Evolutionary conservation across 805 yeast genomes (phyloP).

Genomic region (Pichia scutulata): DNA sequence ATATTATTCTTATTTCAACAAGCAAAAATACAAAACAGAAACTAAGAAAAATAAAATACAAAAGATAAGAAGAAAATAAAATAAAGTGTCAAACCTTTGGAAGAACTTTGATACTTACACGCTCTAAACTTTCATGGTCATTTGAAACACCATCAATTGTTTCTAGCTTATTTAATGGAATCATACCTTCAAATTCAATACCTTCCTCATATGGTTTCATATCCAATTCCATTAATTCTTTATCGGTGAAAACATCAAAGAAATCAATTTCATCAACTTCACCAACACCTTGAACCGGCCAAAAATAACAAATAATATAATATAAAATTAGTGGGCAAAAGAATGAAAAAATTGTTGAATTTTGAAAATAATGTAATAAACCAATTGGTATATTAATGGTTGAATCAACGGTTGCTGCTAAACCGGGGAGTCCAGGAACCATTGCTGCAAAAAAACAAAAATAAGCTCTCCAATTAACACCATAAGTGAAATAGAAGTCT

Average conservation of each 20-base stretch:
- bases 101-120: neutral
- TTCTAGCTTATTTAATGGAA: neutral
- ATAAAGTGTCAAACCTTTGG: neutral
- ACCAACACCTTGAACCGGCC: slow-evolving; percentile 31
- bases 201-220: slow-evolving; percentile 14
- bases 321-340: slow-evolving; percentile 33
- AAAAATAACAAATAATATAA: slow-evolving; percentile 27
- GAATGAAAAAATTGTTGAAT: slow-evolving; percentile 37
- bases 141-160: neutral
- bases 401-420: slow-evolving; percentile 13
- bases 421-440: slow-evolving; percentile 20
- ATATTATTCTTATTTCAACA: too few species aligned
- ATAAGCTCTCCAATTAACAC: slow-evolving; percentile 25
- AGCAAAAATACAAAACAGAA: neutral
- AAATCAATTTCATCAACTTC: slow-evolving; percentile 29
- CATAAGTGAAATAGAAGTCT: slow-evolving; percentile 26
- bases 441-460: slow-evolving; percentile 12
- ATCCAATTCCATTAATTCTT: slow-evolving; percentile 27
- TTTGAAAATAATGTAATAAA: slow-evolving; percentile 36
- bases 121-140: neutral
- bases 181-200: neutral
- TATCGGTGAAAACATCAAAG: slow-evolving; percentile 24
- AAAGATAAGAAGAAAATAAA: too few species aligned
- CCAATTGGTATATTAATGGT: slow-evolving; percentile 30
- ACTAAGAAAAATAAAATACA: too few species aligned